Conservation (phyloP, 306 rosid genomes). For the Vachellia pachyceras region DNA sequence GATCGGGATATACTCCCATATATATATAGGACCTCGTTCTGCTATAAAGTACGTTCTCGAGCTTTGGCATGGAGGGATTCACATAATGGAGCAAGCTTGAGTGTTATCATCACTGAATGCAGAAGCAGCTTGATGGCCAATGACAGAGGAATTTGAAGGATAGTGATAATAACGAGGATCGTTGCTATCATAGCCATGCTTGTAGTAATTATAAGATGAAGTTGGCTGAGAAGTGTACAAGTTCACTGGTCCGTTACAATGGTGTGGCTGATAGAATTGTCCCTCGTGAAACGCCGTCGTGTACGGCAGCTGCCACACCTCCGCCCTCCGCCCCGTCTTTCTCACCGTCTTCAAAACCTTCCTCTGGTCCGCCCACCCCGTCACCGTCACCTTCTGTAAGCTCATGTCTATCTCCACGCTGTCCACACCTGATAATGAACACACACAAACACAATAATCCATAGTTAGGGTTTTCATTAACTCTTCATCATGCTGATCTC, state of each 20-base stretch:
- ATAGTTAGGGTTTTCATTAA: not conserved
- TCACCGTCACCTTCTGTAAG: constrained; percentile 73
- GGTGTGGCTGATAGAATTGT: constrained; percentile 55
- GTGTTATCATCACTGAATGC: constrained; percentile 93
- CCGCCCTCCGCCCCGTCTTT: constrained; percentile 76
- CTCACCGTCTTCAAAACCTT: constrained; percentile 69
- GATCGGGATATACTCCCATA: too few species aligned
- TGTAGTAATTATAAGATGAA: constrained; percentile 84
- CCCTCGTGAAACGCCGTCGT: constrained; percentile 45
- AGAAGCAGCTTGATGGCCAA: constrained; percentile 69
- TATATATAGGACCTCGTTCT: too few species aligned
- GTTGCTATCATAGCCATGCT: constrained; percentile 70
- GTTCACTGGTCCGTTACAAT: constrained; percentile 61
- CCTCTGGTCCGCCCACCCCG: constrained; percentile 80
- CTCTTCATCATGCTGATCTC: not conserved
- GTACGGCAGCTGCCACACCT: constrained; percentile 78
- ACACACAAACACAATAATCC: not conserved
- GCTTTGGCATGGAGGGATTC: constrained; percentile 7
- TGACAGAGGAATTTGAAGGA: constrained; percentile 60
- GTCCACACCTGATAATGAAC: constrained; percentile 48
- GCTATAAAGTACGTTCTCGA: too few species aligned
- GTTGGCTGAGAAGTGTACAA: constrained; percentile 60
- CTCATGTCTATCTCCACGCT: constrained; percentile 54
- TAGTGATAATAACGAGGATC: constrained; percentile 54
- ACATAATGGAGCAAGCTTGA: constrained; percentile 75